These are phyloP conservation scores for Phanerochaete carnosa DNA, from an alignment of 768 basidiomycete genomes.

Conservation along the genomic window DNA sequence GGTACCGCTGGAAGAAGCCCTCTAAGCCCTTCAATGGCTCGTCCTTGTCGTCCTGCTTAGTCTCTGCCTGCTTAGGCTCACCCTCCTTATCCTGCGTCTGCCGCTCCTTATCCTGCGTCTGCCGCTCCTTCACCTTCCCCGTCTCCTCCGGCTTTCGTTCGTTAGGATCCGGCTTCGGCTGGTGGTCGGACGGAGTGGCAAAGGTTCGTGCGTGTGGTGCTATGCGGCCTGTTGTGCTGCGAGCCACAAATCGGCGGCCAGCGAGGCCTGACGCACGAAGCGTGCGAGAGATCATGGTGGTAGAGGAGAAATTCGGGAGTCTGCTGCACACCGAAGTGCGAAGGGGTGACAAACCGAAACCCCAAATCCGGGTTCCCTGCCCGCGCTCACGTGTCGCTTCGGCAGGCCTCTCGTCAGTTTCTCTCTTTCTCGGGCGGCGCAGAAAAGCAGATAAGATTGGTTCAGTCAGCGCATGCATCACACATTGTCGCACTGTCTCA, in stretches of 20 bases:
- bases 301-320: conserved; percentile 13
- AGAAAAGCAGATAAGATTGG: neutral
- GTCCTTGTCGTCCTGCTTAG: conserved; percentile 34
- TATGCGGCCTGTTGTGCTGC: conserved; percentile 17
- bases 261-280: conserved; percentile 49
- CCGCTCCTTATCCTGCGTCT: neutral
- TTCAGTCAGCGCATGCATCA: neutral
- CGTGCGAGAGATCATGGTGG: conserved; percentile 62
- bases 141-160: conserved; percentile 23
- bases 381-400: conserved; percentile 3
- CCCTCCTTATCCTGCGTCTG: conserved; percentile 26
- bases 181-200: conserved; percentile 44
- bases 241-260: conserved; percentile 36
- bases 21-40: conserved; percentile 62
- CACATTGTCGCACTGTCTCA: neutral
- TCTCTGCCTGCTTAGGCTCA: conserved; percentile 26
- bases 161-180: conserved; percentile 28
- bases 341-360: conserved; percentile 20
- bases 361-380: conserved; percentile 16
- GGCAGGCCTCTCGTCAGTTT: neutral
- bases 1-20: conserved; percentile 75
- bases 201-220: conserved; percentile 37
- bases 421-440: neutral
- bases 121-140: conserved; percentile 29
- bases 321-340: conserved; percentile 1